Evolutionary conservation across 352 stramenopile genomes (phyloP).

Genomic region (Globisporangium splendens): DNA sequence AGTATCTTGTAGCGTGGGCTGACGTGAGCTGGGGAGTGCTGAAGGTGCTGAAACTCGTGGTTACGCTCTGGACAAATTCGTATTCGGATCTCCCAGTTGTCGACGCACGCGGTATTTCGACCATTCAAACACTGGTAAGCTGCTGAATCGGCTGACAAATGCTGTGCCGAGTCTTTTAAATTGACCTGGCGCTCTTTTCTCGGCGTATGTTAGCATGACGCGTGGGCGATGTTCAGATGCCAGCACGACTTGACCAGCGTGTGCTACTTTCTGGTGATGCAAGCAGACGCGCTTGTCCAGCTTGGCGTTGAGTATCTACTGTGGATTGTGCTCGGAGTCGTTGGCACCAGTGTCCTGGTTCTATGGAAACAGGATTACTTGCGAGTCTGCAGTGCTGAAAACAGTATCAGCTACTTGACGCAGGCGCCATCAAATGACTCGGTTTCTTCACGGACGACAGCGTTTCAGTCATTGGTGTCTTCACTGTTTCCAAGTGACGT

Average conservation of each 20-base stretch:
- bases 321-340: slow-evolving; percentile 24
- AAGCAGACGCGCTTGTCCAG: slow-evolving; percentile 29
- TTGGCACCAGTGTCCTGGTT: slow-evolving; percentile 32
- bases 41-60: slow-evolving; percentile 26
- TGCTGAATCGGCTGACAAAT: not conserved
- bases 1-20: too few species aligned
- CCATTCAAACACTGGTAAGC: slow-evolving; percentile 34
- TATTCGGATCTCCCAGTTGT: slow-evolving; percentile 49
- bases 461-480: too few species aligned
- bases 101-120: slow-evolving; percentile 50
- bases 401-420: not conserved
- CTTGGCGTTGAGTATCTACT: slow-evolving; percentile 36
- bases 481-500: too few species aligned
- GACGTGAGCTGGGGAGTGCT: slow-evolving; percentile 2
- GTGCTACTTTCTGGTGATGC: slow-evolving; percentile 33
- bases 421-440: too few species aligned
- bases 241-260: slow-evolving; percentile 38
- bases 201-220: slow-evolving; percentile 1
- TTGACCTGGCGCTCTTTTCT: not conserved
- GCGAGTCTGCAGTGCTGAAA: slow-evolving; percentile 2
- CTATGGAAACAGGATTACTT: slow-evolving; percentile 42
- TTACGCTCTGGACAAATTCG: slow-evolving; percentile 54
- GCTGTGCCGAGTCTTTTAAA: not conserved
- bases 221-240: slow-evolving; percentile 43
- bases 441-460: too few species aligned